phyloP scores from a whole-genome alignment of 495 filamentous ascomycete species.

The Penicillium macrosclerotiorum region DNA sequence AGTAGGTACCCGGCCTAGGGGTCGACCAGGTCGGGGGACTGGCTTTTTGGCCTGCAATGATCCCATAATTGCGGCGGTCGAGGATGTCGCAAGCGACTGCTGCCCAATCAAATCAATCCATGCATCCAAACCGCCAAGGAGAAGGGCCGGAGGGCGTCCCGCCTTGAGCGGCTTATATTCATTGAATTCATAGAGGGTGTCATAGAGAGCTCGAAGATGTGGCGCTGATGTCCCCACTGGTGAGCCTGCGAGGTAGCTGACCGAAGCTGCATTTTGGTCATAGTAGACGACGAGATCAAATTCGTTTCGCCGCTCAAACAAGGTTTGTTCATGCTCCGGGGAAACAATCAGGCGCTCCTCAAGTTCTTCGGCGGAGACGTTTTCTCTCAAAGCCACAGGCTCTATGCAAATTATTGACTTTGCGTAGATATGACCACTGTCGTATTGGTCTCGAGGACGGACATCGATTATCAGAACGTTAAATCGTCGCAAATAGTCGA shows the following conservation, averaged over 20 bases:
- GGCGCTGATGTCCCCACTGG: constrained; percentile 50
- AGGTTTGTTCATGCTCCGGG: constrained; percentile 66
- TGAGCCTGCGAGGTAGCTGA: constrained; percentile 46
- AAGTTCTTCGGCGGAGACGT: constrained; percentile 83
- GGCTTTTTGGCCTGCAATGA: constrained; percentile 40
- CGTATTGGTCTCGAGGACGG: constrained; percentile 75
- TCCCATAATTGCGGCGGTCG: constrained; percentile 51
- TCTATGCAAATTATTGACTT: constrained; percentile 86
- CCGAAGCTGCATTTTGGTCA: constrained; percentile 64
- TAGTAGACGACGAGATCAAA: constrained; percentile 91
- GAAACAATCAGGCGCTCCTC: constrained; percentile 78
- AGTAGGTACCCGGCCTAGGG: constrained; percentile 50
- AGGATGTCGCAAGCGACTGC: constrained; percentile 60
- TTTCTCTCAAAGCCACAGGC: constrained; percentile 68
- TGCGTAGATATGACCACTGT: constrained; percentile 82
- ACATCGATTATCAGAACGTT: constrained; percentile 83
- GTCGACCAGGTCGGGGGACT: constrained; percentile 40
- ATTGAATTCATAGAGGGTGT: constrained; percentile 80
- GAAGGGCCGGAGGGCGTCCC: constrained; percentile 65
- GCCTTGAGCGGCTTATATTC: constrained; percentile 69
- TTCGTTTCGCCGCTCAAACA: constrained; percentile 73
- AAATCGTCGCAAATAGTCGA: constrained; percentile 59
- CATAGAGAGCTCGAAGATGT: constrained; percentile 65
- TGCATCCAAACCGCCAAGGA: constrained; percentile 77
- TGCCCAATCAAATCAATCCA: constrained; percentile 78